These are phyloP conservation scores for Panicum miliaceum DNA, from an alignment of 176 grass and related monocot genomes.

Conservation along the genomic window DNA sequence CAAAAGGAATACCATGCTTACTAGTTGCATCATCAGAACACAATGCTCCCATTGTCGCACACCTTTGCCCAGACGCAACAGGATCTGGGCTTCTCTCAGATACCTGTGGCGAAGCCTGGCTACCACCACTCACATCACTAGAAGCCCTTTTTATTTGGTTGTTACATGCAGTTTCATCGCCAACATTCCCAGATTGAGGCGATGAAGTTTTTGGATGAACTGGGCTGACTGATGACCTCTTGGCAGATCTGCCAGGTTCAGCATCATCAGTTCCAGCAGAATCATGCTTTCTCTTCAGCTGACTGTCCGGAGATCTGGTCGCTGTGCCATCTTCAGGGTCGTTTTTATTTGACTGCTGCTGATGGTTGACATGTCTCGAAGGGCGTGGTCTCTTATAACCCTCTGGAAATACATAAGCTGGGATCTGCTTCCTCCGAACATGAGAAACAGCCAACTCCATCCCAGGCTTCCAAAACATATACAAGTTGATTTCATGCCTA, in stretches of 20 bases:
- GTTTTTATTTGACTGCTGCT: constrained; percentile 54
- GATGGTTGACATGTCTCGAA: constrained; percentile 48
- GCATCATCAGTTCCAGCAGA: constrained; percentile 36
- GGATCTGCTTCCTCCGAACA: constrained; percentile 89
- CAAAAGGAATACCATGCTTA: constrained; percentile 33
- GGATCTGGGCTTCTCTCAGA: constrained; percentile 51
- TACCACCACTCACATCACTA: constrained; percentile 37
- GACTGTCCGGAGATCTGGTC: constrained; percentile 39
- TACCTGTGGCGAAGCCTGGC: constrained; percentile 41
- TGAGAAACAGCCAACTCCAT: constrained; percentile 98
- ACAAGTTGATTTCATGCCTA: constrained; percentile 75
- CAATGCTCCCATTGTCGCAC: neutral
- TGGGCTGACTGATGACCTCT: constrained; percentile 63
- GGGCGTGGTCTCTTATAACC: constrained; percentile 75
- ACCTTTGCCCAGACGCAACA: constrained; percentile 16
- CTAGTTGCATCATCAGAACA: constrained; percentile 37
- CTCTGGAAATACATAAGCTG: constrained; percentile 85
- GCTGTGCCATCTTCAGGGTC: constrained; percentile 38
- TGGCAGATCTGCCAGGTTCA: constrained; percentile 41
- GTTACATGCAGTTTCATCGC: neutral
- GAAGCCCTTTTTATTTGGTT: constrained; percentile 29
- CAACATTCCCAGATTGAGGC: constrained; percentile 32
- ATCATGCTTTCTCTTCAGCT: constrained; percentile 51
- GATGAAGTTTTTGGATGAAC: constrained; percentile 42
- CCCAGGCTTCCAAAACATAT: constrained; percentile 89